phyloP scores from a whole-genome alignment of 768 basidiomycete species.

The Mycena metata region DNA sequence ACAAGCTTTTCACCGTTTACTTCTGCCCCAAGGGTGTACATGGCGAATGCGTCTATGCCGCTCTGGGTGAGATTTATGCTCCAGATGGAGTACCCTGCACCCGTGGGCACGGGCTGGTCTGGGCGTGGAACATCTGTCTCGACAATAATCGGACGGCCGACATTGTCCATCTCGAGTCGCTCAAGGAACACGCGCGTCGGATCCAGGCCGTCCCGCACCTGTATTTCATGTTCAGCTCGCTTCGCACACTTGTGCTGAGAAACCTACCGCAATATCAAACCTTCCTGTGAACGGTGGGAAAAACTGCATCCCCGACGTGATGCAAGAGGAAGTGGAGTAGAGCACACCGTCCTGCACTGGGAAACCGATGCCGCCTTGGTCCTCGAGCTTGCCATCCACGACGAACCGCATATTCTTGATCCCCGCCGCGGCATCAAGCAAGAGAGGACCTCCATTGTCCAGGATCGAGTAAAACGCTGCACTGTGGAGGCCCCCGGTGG shows the following conservation, averaged over 20 bases:
- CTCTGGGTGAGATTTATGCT: constrained; percentile 19
- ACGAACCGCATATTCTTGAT: constrained; percentile 6
- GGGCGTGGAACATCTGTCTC: constrained; percentile 20
- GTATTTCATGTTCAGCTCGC: constrained; percentile 7
- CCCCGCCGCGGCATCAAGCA: constrained; percentile 5
- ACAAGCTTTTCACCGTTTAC: constrained; percentile 21
- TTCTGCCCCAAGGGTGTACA: constrained; percentile 21
- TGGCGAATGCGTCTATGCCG: constrained; percentile 14
- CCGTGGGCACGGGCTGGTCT: constrained; percentile 9
- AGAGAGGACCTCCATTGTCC: constrained; percentile 3
- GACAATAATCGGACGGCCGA: constrained; percentile 19
- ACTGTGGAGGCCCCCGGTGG: not conserved
- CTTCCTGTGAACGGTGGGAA: constrained; percentile 3
- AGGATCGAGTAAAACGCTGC: not conserved
- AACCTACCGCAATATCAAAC: constrained; percentile 13
- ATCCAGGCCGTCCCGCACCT: constrained; percentile 22
- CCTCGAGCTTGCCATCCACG: constrained; percentile 8
- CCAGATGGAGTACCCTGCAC: constrained; percentile 25
- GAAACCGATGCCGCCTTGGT: constrained; percentile 7
- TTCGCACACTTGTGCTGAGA: constrained; percentile 8
- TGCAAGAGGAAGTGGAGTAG: constrained; percentile 5
- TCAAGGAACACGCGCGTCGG: constrained; percentile 26
- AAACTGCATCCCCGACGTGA: constrained; percentile 5
- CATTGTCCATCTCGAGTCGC: not conserved
- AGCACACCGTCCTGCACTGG: constrained; percentile 11